Base-by-base conservation (phyloP, 768 basidiomycete species). In the Tricholoma terreum region DNA sequence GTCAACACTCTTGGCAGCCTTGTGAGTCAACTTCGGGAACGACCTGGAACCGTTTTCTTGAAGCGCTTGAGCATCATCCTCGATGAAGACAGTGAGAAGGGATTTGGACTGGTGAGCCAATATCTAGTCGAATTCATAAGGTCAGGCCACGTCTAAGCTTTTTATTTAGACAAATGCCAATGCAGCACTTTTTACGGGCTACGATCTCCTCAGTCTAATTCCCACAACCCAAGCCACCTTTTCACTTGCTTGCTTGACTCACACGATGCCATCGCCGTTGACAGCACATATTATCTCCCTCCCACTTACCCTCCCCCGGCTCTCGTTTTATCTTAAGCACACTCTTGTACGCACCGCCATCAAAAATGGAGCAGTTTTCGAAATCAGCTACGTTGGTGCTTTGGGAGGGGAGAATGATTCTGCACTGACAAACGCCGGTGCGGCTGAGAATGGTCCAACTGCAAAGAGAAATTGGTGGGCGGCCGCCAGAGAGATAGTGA, bases 381-480 rank as follows among this genome's bases (percentile, higher is more conserved):
- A 94, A 70, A 81, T 94, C 46, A 80, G 78, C 60, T 94, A 93
- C 59, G 84, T 83, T 0, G 88, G 89, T 12, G 87, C 89, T 0
- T 70, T 94, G 0, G 84, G 85, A 0, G 85, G 82, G 1, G 84
- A 85, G 49, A 77, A 79, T 17, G 84, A 85, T 46, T 57, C 77
- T 0, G 62, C 74, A 17, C 68, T 83, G 10, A 62, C 72, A 3
- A 72, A 75, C 14, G 77, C 80, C 11, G 79, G 80, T 6, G 81
- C 72, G 2, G 81, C 76, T 14, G 84, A 85, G 56, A 78, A 75
- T 30, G 85, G 83, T 0, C 65, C 77, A 2, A 70, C 69, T 8
- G 81, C 83, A 4, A 90, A 89, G 72, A 74, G 89, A 38, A 90
- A 92, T 61, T 91, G 91, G 92, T 90, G 92, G 92, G 84, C 88